A percentile compares a stretch with the other conserved stretches of the same genome.
Conservation (phyloP, 148 eudicot species). For the Rhododendron mucronatum region DNA sequence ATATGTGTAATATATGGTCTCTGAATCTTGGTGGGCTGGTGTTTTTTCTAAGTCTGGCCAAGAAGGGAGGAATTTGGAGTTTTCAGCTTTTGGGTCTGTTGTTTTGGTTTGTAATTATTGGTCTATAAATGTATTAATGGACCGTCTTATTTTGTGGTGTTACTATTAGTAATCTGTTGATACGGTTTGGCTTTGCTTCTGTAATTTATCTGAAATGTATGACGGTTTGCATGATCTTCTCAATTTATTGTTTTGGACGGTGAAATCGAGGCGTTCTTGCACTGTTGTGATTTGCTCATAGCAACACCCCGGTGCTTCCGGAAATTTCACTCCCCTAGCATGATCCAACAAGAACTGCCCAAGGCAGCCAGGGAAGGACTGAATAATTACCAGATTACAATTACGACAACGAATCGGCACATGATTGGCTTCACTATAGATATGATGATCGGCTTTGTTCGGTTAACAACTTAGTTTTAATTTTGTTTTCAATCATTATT, state of each 20-base stretch:
- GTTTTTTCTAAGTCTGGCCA: conserved; percentile 21
- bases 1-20: conserved; percentile 10
- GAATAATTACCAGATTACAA: not conserved
- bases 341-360: not conserved
- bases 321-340: not conserved
- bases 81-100: not conserved
- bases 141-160: not conserved
- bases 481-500: too few species aligned
- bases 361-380: not conserved
- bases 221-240: not conserved
- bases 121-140: not conserved
- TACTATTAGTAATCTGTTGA: not conserved
- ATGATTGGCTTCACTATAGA: too few species aligned
- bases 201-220: not conserved
- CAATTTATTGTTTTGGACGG: too few species aligned
- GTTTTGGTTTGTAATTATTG: not conserved
- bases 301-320: too few species aligned
- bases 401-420: too few species aligned
- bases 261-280: too few species aligned
- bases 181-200: not conserved
- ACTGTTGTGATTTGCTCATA: too few species aligned
- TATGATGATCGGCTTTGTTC: too few species aligned
- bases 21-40: conserved; percentile 25
- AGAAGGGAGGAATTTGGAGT: not conserved
- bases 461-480: too few species aligned